Evolutionary conservation across 2,329 filamentous ascomycete genomes (phyloP), one percentile per base, ranked within the genome.

Genomic region (Scytalidium lignicola): DNA sequence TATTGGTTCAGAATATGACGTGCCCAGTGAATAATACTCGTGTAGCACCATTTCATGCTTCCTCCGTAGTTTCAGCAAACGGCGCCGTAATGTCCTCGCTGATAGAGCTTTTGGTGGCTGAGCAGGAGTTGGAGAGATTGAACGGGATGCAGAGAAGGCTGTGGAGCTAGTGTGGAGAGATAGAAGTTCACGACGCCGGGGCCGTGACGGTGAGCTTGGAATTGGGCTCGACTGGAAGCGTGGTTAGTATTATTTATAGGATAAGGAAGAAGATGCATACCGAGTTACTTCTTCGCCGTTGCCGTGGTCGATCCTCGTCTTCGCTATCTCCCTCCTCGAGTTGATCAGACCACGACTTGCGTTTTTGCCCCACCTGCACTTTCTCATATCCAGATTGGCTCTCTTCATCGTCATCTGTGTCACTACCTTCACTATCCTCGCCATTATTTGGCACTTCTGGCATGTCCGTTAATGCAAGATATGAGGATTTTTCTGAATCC

Each of bases 1-100:
- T 48, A 97, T 88, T 1, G 93, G 93, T 65, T 99, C 93, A 0
- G 92, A 92, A 64, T 95, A 96, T 2, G 90, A 95, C 2, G 88
- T 85, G 39, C 93, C 93, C 23, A 89, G 78, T 22, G 83, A 79
- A 70, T 97, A 96, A 69, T 99, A 97, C 54, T 82, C 78, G 44
- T 86, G 82, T 32, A 97, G 73, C 1, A 91, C 75, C 0, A 71
- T 68, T 66, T 96, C 88, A 57, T 96, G 85, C 59, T 91, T 86
- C 52, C 81, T 76, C 48, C 88, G 84, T 58, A 96, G 74, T 51
- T 82, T 83, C 32, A 95, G 68, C 3, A 97, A 75, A 43, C 85
- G 84, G 56, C 82, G 80, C 53, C 89, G 80, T 47, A 96, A 74
- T 7, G 80, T 77, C 53, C 83, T 81, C 7, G 88, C 81, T 0